phyloP scores from a whole-genome alignment of 176 grass and related monocot species.

The Cenchrus americanus region DNA sequence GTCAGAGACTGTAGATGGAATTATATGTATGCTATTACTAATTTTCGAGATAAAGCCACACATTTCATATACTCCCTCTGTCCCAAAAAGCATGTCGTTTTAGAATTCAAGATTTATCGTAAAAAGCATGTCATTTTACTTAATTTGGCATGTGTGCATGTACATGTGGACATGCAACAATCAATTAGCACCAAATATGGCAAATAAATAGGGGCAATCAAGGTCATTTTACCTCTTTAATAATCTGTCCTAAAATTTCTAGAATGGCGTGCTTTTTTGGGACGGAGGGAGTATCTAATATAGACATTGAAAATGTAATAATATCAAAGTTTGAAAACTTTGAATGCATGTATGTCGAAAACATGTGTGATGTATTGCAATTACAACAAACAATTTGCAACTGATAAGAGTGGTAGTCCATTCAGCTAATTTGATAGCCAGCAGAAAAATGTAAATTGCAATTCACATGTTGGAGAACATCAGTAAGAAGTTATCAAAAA shows the following conservation, averaged over 20 bases:
- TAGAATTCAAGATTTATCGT: background rate
- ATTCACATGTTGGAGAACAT: constrained; percentile 2
- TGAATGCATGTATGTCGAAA: background rate
- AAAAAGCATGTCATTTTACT: too few relatives aligned
- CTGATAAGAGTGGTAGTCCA: background rate
- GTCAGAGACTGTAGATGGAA: background rate
- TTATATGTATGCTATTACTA: too few relatives aligned
- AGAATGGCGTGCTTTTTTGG: too few relatives aligned
- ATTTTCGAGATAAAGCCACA: background rate
- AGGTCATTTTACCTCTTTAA: too few relatives aligned
- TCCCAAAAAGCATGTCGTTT: too few relatives aligned
- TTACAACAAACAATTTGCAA: background rate
- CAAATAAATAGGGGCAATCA: too few relatives aligned
- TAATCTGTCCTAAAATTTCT: too few relatives aligned
- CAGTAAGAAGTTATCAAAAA: background rate
- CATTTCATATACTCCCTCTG: background rate
- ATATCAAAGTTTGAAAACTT: background rate
- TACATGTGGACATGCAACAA: too few relatives aligned
- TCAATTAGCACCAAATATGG: too few relatives aligned
- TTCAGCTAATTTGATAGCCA: background rate
- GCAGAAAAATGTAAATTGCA: background rate
- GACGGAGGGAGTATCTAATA: background rate
- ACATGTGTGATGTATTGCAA: background rate
- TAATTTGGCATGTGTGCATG: too few relatives aligned
- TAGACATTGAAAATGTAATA: background rate